phyloP scores from a whole-genome alignment of 176 grass and related monocot genomes.

The Aegilops longissima region DNA sequence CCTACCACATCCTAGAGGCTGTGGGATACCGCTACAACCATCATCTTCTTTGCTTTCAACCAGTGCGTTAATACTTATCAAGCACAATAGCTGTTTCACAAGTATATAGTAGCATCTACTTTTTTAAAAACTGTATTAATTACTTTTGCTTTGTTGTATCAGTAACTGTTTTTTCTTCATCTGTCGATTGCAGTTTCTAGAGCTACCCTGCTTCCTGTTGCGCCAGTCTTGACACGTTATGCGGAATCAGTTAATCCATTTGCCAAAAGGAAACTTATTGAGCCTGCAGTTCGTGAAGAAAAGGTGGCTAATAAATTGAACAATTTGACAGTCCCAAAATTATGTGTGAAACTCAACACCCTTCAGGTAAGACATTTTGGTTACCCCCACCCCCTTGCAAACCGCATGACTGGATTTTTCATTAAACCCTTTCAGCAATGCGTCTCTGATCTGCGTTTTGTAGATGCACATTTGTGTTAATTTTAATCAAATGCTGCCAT shows the following conservation, averaged over 20 bases:
- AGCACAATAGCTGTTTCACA: not conserved
- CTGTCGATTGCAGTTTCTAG: constrained; percentile 52
- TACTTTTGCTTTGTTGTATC: constrained; percentile 17
- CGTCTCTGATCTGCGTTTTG: not conserved
- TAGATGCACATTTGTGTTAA: not conserved
- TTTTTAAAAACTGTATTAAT: not conserved
- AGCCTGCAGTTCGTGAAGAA: constrained; percentile 46
- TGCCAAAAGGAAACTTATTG: constrained; percentile 62
- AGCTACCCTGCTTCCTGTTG: constrained; percentile 54
- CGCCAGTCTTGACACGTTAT: constrained; percentile 82
- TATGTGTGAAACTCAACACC: constrained; percentile 95
- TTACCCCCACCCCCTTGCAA: not conserved
- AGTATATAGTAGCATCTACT: not conserved
- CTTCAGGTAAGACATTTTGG: constrained; percentile 61
- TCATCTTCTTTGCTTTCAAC: not conserved
- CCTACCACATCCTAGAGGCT: not conserved
- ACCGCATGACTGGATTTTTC: not conserved
- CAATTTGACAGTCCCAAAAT: constrained; percentile 53
- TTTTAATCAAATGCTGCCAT: not conserved
- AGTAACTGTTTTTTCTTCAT: constrained; percentile 9
- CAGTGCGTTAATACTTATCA: not conserved
- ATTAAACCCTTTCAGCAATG: not conserved
- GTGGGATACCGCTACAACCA: not conserved
- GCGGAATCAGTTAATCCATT: constrained; percentile 72
- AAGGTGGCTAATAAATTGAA: constrained; percentile 54